These are phyloP conservation scores for Saccharum officinarum DNA, from an alignment of 176 grass and related monocot genomes.

Conservation along the genomic window DNA sequence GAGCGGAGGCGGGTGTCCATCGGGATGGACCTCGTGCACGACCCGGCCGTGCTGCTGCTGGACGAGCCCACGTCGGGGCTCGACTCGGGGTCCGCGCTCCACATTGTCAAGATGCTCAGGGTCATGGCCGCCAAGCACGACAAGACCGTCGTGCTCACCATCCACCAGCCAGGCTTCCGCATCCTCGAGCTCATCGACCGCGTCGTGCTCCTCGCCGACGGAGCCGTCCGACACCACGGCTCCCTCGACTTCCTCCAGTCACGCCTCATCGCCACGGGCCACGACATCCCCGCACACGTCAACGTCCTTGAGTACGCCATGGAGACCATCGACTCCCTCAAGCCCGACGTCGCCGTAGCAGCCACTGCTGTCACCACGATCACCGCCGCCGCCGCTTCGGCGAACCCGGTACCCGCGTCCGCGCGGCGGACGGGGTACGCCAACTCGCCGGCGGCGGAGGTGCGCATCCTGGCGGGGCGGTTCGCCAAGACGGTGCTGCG, in stretches of 20 bases:
- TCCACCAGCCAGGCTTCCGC: slow-evolving; percentile 86
- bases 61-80: slow-evolving; percentile 92
- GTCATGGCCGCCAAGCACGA: slow-evolving; percentile 52
- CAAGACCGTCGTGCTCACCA: slow-evolving; percentile 84
- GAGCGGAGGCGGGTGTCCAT: slow-evolving; percentile 85
- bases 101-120: slow-evolving; percentile 79
- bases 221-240: slow-evolving; percentile 66
- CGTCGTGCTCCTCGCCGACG: slow-evolving; percentile 73
- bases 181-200: slow-evolving; percentile 86
- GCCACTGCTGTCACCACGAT: too few relatives aligned
- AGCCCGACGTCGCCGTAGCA: slow-evolving; percentile 11
- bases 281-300: slow-evolving; percentile 75
- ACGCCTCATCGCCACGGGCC: slow-evolving; percentile 53
- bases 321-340: slow-evolving; percentile 56
- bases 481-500: slow-evolving; percentile 69
- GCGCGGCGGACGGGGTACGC: slow-evolving; percentile 31
- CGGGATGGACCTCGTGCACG: slow-evolving; percentile 83
- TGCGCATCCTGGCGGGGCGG: slow-evolving; percentile 51
- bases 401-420: background rate
- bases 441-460: slow-evolving; percentile 56
- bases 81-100: slow-evolving; percentile 74
- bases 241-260: slow-evolving; percentile 55
- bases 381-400: too few relatives aligned
- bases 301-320: slow-evolving; percentile 94
- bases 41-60: slow-evolving; percentile 79